These are phyloP conservation scores for Aspergillus thermomutatus DNA, from an alignment of 2,329 filamentous ascomycete genomes.

Conservation along the genomic window DNA sequence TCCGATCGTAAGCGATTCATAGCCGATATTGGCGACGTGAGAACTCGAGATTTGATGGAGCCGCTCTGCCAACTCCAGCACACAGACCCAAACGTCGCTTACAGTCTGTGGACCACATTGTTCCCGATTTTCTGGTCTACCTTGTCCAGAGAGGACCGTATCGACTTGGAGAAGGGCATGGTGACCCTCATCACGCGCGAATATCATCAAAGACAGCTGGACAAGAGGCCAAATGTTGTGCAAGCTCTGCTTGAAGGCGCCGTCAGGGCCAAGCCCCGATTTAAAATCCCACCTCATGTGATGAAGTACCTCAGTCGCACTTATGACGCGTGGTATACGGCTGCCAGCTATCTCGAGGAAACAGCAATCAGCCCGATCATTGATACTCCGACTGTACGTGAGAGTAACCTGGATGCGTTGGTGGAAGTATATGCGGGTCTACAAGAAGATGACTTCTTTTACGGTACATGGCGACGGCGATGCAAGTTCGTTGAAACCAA, in stretches of 20 bases:
- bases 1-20: conserved; percentile 78
- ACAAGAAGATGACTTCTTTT: conserved; percentile 95
- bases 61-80: conserved; percentile 91
- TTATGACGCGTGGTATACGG: conserved; percentile 97
- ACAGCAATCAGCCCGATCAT: conserved; percentile 78
- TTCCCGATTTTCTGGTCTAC: conserved; percentile 96
- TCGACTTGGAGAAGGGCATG: conserved; percentile 85
- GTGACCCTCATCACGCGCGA: conserved; percentile 91
- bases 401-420: conserved; percentile 95
- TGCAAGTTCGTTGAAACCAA: conserved; percentile 98
- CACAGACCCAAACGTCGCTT: conserved; percentile 73
- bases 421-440: conserved; percentile 86
- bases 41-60: conserved; percentile 82
- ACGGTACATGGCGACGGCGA: conserved; percentile 90
- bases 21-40: conserved; percentile 77
- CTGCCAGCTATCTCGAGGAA: conserved; percentile 84
- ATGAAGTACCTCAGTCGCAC: conserved; percentile 93
- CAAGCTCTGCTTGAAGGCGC: conserved; percentile 87
- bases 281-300: conserved; percentile 91
- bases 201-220: conserved; percentile 89
- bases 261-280: conserved; percentile 77
- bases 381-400: conserved; percentile 78
- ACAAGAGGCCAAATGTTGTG: conserved; percentile 92
- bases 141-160: conserved; percentile 79
- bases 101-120: conserved; percentile 84